Evolutionary conservation across 768 basidiomycete species (phyloP).

Genomic region (Lentinula lateritia): DNA sequence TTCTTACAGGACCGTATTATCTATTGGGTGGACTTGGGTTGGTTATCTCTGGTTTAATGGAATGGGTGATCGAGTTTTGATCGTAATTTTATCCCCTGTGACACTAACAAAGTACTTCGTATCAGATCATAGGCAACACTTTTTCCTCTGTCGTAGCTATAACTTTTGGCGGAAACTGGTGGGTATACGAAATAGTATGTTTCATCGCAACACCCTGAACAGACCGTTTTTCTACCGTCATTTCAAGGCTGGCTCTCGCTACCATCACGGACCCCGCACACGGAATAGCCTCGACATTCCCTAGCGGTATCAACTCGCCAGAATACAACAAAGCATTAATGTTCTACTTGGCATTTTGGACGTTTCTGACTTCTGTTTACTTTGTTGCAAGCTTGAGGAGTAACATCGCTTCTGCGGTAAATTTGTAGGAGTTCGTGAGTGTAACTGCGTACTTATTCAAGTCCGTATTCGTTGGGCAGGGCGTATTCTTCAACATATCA

Average conservation of each 20-base stretch:
- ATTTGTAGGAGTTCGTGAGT: neutral
- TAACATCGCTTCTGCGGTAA: neutral
- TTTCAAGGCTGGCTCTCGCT: constrained; percentile 11
- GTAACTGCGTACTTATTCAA: no score
- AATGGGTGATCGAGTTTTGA: constrained; percentile 11
- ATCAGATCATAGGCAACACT: constrained; percentile 15
- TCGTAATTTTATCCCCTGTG: neutral
- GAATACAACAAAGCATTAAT: constrained; percentile 4
- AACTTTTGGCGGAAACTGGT: constrained; percentile 15
- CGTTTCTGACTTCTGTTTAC: neutral
- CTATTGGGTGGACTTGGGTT: constrained; percentile 13
- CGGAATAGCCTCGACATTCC: constrained; percentile 8
- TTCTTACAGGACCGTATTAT: constrained; percentile 12
- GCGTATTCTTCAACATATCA: constrained; percentile 1
- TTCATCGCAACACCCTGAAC: neutral
- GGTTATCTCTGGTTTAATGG: constrained; percentile 13
- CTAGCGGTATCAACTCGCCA: constrained; percentile 14
- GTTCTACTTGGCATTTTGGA: constrained; percentile 7
- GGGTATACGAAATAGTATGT: neutral
- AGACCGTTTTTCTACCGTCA: neutral
- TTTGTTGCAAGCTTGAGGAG: constrained; percentile 3
- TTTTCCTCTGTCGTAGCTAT: constrained; percentile 14
- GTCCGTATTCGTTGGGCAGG: neutral
- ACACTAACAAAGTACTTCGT: neutral
- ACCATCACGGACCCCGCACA: constrained; percentile 12